Evolutionary conservation across 257 asterid genomes (phyloP), one percentile per base, ranked within the genome.

Genomic region (Handroanthus guayacan): DNA sequence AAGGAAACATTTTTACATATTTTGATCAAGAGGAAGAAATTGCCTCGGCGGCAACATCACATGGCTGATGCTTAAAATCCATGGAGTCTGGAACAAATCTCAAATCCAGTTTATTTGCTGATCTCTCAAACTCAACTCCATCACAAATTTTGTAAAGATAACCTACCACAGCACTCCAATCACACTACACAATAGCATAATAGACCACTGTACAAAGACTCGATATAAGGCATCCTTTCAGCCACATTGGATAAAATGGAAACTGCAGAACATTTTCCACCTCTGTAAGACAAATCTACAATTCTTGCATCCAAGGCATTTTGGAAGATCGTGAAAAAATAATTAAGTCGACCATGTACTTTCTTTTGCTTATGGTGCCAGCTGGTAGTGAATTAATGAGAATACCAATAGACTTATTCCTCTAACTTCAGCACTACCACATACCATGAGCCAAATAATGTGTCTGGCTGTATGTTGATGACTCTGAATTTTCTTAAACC

Each of bases 71-170:
- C 85, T 88, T 87, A 84, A 91, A 89, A 11, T 93, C 97, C 96
- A 90, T 81, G 20, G 94, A 82, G 77, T 95, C 97, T 8, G 98
- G 99, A 87, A 95, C 85, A 80, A 95, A 95, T 82, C 99, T 89
- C 87, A 95, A 87, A 79, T 95, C 99, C 88, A 95, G 82, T 80
- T 87, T 91, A 75, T 87, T 87, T 9, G 97, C 88, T 65, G 99
- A 91, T 83, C 97, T 87, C 82, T 93, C 99, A 75, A 95, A 93
- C 92, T 93, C 99, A 75, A 86, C 78, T 18, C 99, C 98, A 62
- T 95, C 99, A 74, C 98, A 95, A 60, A 84, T 82, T 77, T 82
- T 87, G 82, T 91, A 95, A 61, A 95, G 86, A 84, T 91, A 81
- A 82, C 87, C 98, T 64, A 97, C 97, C n/a, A 97, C 93, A 71